Conservation (phyloP, 148 eudicot genomes). For the Chenopodium formosanum region DNA sequence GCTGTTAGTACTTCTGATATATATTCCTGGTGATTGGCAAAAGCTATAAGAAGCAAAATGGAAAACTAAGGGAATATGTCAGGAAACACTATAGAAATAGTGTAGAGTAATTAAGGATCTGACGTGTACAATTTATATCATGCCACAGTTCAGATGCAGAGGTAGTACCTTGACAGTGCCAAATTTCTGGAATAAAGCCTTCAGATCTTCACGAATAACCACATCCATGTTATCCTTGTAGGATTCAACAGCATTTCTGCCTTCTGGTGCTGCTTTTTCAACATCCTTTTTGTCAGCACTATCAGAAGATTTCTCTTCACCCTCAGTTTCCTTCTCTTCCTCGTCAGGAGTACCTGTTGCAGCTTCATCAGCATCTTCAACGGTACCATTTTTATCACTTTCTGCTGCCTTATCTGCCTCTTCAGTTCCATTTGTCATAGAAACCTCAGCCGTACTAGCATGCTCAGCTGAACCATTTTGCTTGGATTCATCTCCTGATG, state of each 20-base stretch:
- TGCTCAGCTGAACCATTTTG: constrained; percentile 40
- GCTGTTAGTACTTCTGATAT: background rate
- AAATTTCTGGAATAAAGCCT: constrained; percentile 62
- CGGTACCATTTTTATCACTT: constrained; percentile 31
- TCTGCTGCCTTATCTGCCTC: constrained; percentile 32
- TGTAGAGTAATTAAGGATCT: constrained; percentile 8
- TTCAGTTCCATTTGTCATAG: constrained; percentile 28
- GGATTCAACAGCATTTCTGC: constrained; percentile 26
- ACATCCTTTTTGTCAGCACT: constrained; percentile 34
- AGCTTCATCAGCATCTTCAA: constrained; percentile 32
- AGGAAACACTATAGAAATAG: background rate
- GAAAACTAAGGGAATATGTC: background rate
- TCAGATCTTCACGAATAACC: constrained; percentile 83
- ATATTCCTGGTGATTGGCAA: background rate
- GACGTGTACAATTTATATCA: background rate
- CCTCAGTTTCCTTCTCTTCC: constrained; percentile 48
- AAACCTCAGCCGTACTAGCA: constrained; percentile 27
- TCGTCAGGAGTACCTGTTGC: constrained; percentile 34
- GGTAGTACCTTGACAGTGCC: constrained; percentile 78
- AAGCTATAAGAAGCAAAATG: background rate
- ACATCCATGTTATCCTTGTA: constrained; percentile 63
- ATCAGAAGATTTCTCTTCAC: constrained; percentile 40
- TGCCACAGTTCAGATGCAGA: background rate
- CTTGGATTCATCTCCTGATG: constrained; percentile 36
- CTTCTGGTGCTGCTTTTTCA: constrained; percentile 34